phyloP scores from a whole-genome alignment of 495 filamentous ascomycete genomes.

The Filosporella fistucella region DNA sequence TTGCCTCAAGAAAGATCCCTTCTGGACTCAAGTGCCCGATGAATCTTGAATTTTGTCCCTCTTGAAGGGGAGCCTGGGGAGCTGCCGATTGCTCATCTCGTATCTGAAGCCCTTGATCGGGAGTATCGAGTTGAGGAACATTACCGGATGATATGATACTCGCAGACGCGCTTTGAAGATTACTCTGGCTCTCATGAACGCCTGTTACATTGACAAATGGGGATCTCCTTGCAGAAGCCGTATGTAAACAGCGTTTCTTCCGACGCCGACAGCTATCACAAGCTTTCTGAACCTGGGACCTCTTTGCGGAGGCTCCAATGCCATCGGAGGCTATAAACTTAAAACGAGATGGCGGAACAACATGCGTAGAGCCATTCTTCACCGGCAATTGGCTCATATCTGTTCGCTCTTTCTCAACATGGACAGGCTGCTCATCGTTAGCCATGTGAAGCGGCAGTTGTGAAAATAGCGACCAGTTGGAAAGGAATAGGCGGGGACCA shows the following conservation, averaged over 20 bases:
- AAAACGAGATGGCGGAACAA: too few relatives aligned
- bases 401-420: too few relatives aligned
- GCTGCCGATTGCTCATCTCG: neutral
- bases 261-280: constrained; percentile 39
- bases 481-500: too few relatives aligned
- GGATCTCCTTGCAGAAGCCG: neutral
- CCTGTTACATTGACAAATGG: neutral
- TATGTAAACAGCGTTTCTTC: constrained; percentile 27
- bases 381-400: too few relatives aligned
- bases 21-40: constrained; percentile 51
- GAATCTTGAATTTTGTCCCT: constrained; percentile 29
- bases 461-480: too few relatives aligned
- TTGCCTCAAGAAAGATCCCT: constrained; percentile 41
- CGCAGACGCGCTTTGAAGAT: neutral
- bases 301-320: constrained; percentile 39
- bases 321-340: constrained; percentile 40
- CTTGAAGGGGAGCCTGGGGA: neutral
- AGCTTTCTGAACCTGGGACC: constrained; percentile 41
- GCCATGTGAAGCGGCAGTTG: too few relatives aligned
- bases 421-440: too few relatives aligned
- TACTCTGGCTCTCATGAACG: neutral
- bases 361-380: too few relatives aligned
- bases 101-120: neutral
- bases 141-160: neutral
- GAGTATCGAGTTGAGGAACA: neutral